These are phyloP conservation scores for Sporothrix luriei DNA, from an alignment of 2,329 filamentous ascomycete genomes.

Conservation along the genomic window DNA sequence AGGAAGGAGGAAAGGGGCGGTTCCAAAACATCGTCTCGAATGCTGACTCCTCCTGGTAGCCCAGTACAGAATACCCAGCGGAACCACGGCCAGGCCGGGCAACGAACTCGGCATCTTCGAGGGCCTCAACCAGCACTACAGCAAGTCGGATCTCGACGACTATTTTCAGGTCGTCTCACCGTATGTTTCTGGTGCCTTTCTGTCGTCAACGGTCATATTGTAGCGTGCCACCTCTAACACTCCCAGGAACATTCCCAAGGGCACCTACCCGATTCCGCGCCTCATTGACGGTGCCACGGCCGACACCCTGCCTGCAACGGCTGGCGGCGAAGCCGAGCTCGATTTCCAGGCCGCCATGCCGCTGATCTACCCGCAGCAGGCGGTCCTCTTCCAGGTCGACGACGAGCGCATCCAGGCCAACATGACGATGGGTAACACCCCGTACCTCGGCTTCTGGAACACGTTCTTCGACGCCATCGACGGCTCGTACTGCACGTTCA, in stretches of 20 bases:
- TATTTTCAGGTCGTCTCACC: slow-evolving; percentile 36
- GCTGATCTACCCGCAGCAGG: slow-evolving; percentile 54
- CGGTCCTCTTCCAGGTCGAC: slow-evolving; percentile 43
- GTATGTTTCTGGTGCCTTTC: slow-evolving; percentile 9
- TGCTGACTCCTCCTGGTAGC: slow-evolving; percentile 25
- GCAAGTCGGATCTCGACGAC: slow-evolving; percentile 38
- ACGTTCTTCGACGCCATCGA: slow-evolving; percentile 54
- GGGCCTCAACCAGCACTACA: slow-evolving; percentile 39
- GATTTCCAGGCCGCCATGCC: slow-evolving; percentile 54
- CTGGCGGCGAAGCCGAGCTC: slow-evolving; percentile 47
- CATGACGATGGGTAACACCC: slow-evolving; percentile 29
- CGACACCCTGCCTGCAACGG: slow-evolving; percentile 8
- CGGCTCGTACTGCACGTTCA: slow-evolving; percentile 54
- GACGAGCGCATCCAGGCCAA: slow-evolving; percentile 43
- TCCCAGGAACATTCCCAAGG: slow-evolving; percentile 36
- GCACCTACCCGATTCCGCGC: slow-evolving; percentile 39
- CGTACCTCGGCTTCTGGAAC: slow-evolving; percentile 38
- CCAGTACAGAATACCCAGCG: slow-evolving; percentile 38
- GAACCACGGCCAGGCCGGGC: slow-evolving; percentile 34
- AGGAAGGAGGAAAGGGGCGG: too few species aligned
- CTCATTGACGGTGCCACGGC: slow-evolving; percentile 39
- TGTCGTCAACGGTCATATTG: neutral
- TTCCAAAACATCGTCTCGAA: neutral
- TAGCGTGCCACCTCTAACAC: neutral
- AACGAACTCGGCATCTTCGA: slow-evolving; percentile 41